A percentile compares a stretch with the other conserved stretches of the same genome.
Evolutionary conservation across 176 grass and related monocot species (phyloP).

Genomic region (Carex parvula): DNA sequence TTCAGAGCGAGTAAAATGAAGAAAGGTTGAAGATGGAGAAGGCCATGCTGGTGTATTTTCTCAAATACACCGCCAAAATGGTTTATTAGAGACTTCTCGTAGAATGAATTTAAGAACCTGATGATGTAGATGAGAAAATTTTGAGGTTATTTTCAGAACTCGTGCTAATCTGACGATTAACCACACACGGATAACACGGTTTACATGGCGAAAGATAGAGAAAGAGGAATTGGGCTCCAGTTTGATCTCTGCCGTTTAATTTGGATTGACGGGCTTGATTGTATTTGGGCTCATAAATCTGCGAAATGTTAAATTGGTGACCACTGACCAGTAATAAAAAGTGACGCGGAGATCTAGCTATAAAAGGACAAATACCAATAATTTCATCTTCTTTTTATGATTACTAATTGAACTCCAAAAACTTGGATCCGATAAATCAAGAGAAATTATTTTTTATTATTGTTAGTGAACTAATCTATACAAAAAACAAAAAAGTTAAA

Average conservation of each 20-base stretch:
- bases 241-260: slow-evolving; percentile 8
- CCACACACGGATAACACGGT: not conserved
- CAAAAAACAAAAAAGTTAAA: not conserved
- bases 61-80: not conserved
- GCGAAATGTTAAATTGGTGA: not conserved
- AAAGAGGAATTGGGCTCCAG: not conserved
- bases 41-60: not conserved
- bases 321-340: not conserved
- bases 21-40: not conserved
- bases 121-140: not conserved
- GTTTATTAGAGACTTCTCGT: not conserved
- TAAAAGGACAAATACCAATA: not conserved
- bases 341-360: not conserved
- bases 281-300: not conserved
- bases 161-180: slow-evolving; percentile 17
- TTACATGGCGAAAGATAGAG: not conserved
- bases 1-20: not conserved
- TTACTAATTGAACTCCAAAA: not conserved
- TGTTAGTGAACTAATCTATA: not conserved
- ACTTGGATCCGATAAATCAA: not conserved
- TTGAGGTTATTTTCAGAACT: not conserved
- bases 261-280: slow-evolving; percentile 5
- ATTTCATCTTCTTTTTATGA: not conserved
- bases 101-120: not conserved
- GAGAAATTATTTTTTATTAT: not conserved